Evolutionary conservation across 768 basidiomycete species (phyloP), one percentile per base, ranked within the genome.

Genomic region (Mycena crocata): DNA sequence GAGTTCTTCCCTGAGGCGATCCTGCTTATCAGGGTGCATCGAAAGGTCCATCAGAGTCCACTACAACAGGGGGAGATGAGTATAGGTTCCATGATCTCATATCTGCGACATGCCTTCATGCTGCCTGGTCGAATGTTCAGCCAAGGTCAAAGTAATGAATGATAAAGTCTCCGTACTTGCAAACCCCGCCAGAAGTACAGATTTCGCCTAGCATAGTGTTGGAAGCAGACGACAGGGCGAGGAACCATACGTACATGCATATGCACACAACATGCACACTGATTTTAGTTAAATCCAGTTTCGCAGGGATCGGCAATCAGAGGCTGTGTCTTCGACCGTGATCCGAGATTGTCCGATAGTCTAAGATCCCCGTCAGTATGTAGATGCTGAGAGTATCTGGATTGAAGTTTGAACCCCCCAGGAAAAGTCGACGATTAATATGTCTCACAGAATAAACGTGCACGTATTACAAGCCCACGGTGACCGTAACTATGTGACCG

Each of bases 181-280:
- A 23, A 63, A 63, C 21, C 62, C 62, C 28, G 62, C 62, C 24
- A 63, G 28, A 12, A 63, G 62, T 14, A 24, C 56, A 9, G 62
- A 62, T 40, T 63, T 63, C 2, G 52, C 62, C 62, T 63, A 30
- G 10, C 9, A 12, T 2, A 5, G 6, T 12, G 6, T 21, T 19
- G 23, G 13, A 30, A 13, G n/a, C 1, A 19, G 10, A 10, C 13
- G 21, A 1, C 5, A 23, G 30, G 35, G 2, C 42, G 6, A 45
- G 48, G 30, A 19, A 32, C 13, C 4, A 17, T 32, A 32, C 62
- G 5, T 2, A 63, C 62, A 17, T 63, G 62, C n/a, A n/a, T n/a
- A n/a, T n/a, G n/a, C n/a, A n/a, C n/a, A n/a, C n/a, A n/a, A n/a
- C n/a, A n/a, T n/a, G n/a, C n/a, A n/a, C n/a, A n/a, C n/a, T n/a